Evolutionary conservation across 2,329 filamentous ascomycete genomes (phyloP).

Genomic region (Hortaea werneckii): DNA sequence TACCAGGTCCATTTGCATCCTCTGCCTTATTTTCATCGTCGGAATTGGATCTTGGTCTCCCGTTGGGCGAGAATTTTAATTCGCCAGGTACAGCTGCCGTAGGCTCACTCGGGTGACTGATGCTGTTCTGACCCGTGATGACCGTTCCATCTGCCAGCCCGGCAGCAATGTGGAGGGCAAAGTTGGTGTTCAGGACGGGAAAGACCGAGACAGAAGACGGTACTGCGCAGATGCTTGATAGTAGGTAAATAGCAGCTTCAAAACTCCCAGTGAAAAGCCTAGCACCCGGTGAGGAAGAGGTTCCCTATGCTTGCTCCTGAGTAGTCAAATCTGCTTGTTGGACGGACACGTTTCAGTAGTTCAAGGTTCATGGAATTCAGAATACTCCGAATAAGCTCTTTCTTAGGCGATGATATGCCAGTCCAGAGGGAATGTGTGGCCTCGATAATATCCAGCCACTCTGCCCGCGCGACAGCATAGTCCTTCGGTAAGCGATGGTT

Average conservation of each 20-base stretch:
- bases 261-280: constrained; percentile 87
- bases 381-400: constrained; percentile 42
- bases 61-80: constrained; percentile 16
- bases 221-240: constrained; percentile 79
- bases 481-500: constrained; percentile 69
- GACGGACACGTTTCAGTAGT: constrained; percentile 37
- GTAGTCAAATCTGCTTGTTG: constrained; percentile 40
- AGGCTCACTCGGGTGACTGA: constrained; percentile 68
- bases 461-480: constrained; percentile 51
- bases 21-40: constrained; percentile 57
- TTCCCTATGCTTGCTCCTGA: constrained; percentile 42
- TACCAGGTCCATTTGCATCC: constrained; percentile 73
- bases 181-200: constrained; percentile 88
- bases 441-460: constrained; percentile 87
- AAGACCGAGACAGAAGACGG: constrained; percentile 67
- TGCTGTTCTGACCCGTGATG: constrained; percentile 87
- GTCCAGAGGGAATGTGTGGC: constrained; percentile 67
- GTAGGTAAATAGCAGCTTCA: constrained; percentile 82
- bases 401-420: constrained; percentile 40
- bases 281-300: constrained; percentile 53
- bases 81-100: constrained; percentile 32
- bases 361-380: constrained; percentile 42
- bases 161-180: constrained; percentile 87
- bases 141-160: constrained; percentile 63
- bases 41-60: constrained; percentile 26